Evolutionary conservation across 2,329 filamentous ascomycete genomes (phyloP).

Genomic region (Fusarium sp.): DNA sequence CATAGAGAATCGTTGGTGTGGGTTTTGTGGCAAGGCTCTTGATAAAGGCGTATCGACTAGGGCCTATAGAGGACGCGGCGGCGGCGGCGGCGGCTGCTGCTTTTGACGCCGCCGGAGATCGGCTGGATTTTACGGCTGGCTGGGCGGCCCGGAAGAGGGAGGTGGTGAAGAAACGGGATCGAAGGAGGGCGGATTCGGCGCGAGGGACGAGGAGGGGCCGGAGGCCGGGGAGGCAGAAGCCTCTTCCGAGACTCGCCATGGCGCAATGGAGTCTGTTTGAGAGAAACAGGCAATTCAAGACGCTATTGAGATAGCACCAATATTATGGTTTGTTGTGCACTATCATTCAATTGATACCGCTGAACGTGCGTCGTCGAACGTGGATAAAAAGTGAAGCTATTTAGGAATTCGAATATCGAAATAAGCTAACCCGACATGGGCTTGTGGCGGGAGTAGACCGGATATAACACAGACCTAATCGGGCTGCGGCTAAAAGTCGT

Average conservation of each 20-base stretch:
- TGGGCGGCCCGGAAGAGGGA: slow-evolving; percentile 40
- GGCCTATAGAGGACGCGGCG: slow-evolving; percentile 32
- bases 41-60: slow-evolving; percentile 57
- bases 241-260: slow-evolving; percentile 48
- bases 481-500: slow-evolving; percentile 33
- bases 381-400: slow-evolving; percentile 37
- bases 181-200: slow-evolving; percentile 34
- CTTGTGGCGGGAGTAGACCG: slow-evolving; percentile 30
- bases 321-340: slow-evolving; percentile 10
- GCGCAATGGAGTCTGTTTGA: neutral
- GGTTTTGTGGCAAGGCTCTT: slow-evolving; percentile 64
- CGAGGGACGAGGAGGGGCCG: slow-evolving; percentile 39
- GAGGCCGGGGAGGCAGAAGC: slow-evolving; percentile 44
- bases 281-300: neutral
- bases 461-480: slow-evolving; percentile 10
- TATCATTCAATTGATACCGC: slow-evolving; percentile 20
- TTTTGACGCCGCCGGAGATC: slow-evolving; percentile 21
- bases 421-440: slow-evolving; percentile 13
- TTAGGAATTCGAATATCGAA: slow-evolving; percentile 28
- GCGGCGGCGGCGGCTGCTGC: slow-evolving; percentile 17
- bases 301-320: neutral
- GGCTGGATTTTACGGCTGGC: slow-evolving; percentile 26
- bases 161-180: slow-evolving; percentile 46
- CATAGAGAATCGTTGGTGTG: slow-evolving; percentile 69
- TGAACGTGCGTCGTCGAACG: slow-evolving; percentile 9